These are phyloP conservation scores for Ogataea dorogensis DNA, from an alignment of 805 yeast genomes.

Conservation along the genomic window DNA sequence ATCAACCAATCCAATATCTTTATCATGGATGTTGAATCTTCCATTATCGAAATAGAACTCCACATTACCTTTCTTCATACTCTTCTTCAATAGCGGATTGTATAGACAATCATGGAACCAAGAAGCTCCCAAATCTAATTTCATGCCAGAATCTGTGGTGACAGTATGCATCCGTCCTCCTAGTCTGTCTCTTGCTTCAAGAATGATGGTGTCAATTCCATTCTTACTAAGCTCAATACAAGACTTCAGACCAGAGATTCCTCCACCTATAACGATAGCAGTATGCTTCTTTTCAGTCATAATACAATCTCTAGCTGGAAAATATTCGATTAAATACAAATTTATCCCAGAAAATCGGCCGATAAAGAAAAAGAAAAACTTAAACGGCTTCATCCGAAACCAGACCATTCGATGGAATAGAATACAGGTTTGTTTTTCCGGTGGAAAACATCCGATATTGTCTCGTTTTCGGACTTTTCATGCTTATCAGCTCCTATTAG, in stretches of 20 bases:
- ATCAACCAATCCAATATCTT: slow-evolving; percentile 35
- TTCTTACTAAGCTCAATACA: slow-evolving; percentile 38
- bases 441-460: background rate
- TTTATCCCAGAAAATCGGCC: slow-evolving; percentile 15
- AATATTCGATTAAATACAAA: background rate
- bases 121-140: slow-evolving; percentile 78
- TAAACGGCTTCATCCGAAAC: slow-evolving; percentile 73
- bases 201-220: slow-evolving; percentile 39
- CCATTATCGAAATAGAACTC: slow-evolving; percentile 35
- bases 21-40: slow-evolving; percentile 18
- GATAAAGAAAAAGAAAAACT: slow-evolving; percentile 1
- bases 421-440: slow-evolving; percentile 36
- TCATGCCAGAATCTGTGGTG: slow-evolving; percentile 24
- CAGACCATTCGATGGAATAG: slow-evolving; percentile 94
- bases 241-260: slow-evolving; percentile 53
- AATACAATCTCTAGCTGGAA: background rate
- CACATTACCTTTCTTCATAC: slow-evolving; percentile 30
- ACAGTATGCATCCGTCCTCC: slow-evolving; percentile 68
- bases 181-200: slow-evolving; percentile 54
- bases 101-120: slow-evolving; percentile 86
- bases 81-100: slow-evolving; percentile 59
- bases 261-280: slow-evolving; percentile 54
- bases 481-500: slow-evolving; percentile 45
- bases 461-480: slow-evolving; percentile 13
- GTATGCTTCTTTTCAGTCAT: slow-evolving; percentile 12